These are phyloP conservation scores for Chalciporus sphaerocephalus DNA, from an alignment of 768 basidiomycete genomes.

Conservation along the genomic window DNA sequence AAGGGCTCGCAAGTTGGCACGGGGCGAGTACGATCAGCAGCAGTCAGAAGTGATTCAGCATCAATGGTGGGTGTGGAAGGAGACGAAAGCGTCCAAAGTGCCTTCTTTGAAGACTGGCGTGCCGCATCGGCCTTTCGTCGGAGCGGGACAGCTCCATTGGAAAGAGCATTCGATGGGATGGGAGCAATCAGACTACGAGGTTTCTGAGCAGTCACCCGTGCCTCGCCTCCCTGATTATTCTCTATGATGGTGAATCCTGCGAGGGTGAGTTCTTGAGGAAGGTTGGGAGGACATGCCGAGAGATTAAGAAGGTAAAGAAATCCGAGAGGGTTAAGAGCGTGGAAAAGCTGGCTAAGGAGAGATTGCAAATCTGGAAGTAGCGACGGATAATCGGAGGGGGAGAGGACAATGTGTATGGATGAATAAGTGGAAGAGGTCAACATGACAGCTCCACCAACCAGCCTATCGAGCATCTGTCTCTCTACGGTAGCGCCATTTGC, in stretches of 20 bases:
- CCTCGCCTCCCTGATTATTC: constrained; percentile 32
- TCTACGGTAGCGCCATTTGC: constrained; percentile 47
- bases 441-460: constrained; percentile 69
- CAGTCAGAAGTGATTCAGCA: constrained; percentile 77
- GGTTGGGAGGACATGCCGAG: constrained; percentile 36
- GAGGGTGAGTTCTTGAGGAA: constrained; percentile 58
- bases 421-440: constrained; percentile 54
- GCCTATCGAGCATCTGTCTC: constrained; percentile 75
- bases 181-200: constrained; percentile 44
- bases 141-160: constrained; percentile 40
- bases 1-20: constrained; percentile 73
- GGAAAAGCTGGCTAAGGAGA: constrained; percentile 57
- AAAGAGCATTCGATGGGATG: constrained; percentile 35
- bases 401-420: constrained; percentile 65
- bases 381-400: constrained; percentile 55
- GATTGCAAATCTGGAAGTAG: constrained; percentile 49
- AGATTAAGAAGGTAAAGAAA: constrained; percentile 64
- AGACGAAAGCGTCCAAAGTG: constrained; percentile 78
- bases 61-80: constrained; percentile 74
- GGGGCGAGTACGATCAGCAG: constrained; percentile 77
- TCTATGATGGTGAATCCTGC: constrained; percentile 63
- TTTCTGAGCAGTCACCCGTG: constrained; percentile 65
- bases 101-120: constrained; percentile 76
- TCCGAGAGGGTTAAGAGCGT: constrained; percentile 61
- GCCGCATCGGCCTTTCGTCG: constrained; percentile 48